Evolutionary conservation across 2,329 filamentous ascomycete species (phyloP), one percentile per base, ranked within the genome.

Genomic region (Bimuria novae-zelandiae): DNA sequence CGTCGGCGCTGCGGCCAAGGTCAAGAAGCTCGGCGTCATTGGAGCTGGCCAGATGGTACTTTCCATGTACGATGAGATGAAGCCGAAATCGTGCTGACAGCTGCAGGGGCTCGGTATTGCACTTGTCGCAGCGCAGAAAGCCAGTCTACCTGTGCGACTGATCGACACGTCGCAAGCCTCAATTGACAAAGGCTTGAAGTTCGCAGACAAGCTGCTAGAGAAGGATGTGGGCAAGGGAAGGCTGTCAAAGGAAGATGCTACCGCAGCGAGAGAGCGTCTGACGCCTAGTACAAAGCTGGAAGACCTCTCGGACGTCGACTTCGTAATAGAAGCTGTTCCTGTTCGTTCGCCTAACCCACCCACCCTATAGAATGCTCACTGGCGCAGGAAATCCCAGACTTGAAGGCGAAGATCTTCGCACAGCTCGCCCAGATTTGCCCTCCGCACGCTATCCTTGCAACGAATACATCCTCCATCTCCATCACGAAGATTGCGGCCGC

Each of bases 391-490:
- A 93, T 96, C 50, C 87, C 89, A 35, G 80, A 87, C 46, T 84
- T 99, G 59, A 99, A 99, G 77, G 86, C 87, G 61, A 85, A 87
- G 60, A 95, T 99, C 62, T 99, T 99, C 77, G 79, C 84, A 60
- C 83, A 88, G 68, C 83, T 99, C 10, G 92, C 92, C 6, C 79
- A 89, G 65, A 86, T 96, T 62, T 92, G 89, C 62, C 87, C 91
- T 10, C 80, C 87, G 47, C 91, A 97, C 70, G 86, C 94, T 54
- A 90, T 99, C 65, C 84, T 99, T 30, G 93, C 94, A 4, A 99
- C 94, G 57, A 99, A 99, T 79, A 99, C 94, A 6, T 96, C 92
- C n/a, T 96, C 92, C 56, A 99, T 99, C 72, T 93, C 90, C 55
- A 97, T 99, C 74, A 99, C 94, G 37, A 89, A 89, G 70, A 97